Evolutionary conservation across 2,329 filamentous ascomycete species (phyloP).

Genomic region (Apiospora pterosperma): DNA sequence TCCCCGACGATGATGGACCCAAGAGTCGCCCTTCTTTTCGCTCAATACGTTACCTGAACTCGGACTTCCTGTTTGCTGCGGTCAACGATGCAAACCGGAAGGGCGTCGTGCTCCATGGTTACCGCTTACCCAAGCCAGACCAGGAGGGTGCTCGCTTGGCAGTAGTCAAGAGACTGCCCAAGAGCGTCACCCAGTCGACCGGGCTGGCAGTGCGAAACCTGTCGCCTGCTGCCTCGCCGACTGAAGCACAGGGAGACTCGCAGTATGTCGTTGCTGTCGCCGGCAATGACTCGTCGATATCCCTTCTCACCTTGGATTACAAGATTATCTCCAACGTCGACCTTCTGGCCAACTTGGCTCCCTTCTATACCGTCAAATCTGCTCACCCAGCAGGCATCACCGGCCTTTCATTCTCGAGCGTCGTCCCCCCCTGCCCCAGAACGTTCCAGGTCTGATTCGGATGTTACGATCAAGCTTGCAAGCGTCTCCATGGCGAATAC

Average conservation of each 20-base stretch:
- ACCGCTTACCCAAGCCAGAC: constrained; percentile 45
- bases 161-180: constrained; percentile 56
- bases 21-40: constrained; percentile 50
- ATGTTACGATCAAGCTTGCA: constrained; percentile 70
- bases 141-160: constrained; percentile 45
- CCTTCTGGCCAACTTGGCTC: constrained; percentile 49
- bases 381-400: constrained; percentile 59
- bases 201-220: constrained; percentile 75
- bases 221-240: constrained; percentile 48
- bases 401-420: constrained; percentile 55
- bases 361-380: constrained; percentile 49
- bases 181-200: constrained; percentile 68
- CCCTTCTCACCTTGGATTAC: constrained; percentile 75
- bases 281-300: constrained; percentile 75
- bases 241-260: constrained; percentile 54
- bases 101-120: constrained; percentile 54
- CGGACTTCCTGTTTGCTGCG: constrained; percentile 54
- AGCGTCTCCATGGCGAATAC: constrained; percentile 79
- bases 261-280: constrained; percentile 81
- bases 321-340: constrained; percentile 41
- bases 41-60: constrained; percentile 55
- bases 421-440: constrained; percentile 49
- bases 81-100: constrained; percentile 57
- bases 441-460: constrained; percentile 36
- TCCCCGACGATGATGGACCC: constrained; percentile 38